Conservation (phyloP, 2,329 filamentous ascomycete genomes). For the Microcyclospora tardicrescens region DNA sequence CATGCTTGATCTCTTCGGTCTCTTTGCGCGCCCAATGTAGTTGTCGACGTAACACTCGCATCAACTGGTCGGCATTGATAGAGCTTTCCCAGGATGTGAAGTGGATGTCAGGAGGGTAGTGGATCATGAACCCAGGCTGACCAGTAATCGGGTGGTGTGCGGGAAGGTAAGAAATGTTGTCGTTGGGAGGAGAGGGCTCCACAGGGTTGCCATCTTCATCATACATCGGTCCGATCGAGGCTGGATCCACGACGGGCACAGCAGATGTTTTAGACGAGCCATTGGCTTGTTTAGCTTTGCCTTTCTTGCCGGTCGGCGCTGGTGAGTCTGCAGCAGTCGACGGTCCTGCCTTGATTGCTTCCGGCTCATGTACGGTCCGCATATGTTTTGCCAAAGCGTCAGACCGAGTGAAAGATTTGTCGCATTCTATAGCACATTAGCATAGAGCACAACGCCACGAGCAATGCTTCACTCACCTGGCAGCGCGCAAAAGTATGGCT, state of each 20-base stretch:
- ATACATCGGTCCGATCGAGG: conserved; percentile 13
- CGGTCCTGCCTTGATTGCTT: conserved; percentile 56
- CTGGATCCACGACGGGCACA: conserved; percentile 11
- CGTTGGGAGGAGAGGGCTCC: conserved; percentile 30
- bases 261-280: conserved; percentile 7
- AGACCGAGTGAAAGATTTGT: conserved; percentile 88
- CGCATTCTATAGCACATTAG: conserved; percentile 57
- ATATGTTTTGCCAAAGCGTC: conserved; percentile 96
- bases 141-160: conserved; percentile 48
- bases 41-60: conserved; percentile 49
- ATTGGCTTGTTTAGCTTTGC: conserved; percentile 31
- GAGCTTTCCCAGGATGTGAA: conserved; percentile 54
- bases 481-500: conserved; percentile 92
- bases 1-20: conserved; percentile 47
- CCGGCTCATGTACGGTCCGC: conserved; percentile 95
- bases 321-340: conserved; percentile 57
- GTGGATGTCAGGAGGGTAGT: conserved; percentile 44
- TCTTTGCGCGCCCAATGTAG: conserved; percentile 61
- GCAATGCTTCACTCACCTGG: conserved; percentile 50
- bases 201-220: conserved; percentile 20
- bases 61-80: conserved; percentile 54
- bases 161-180: conserved; percentile 46
- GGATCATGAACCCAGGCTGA: conserved; percentile 31
- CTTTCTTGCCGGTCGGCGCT: conserved; percentile 33
- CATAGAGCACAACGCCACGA: neutral